These are phyloP conservation scores for Penicillium sp. DNA, from an alignment of 2,329 filamentous ascomycete species.

Conservation along the genomic window DNA sequence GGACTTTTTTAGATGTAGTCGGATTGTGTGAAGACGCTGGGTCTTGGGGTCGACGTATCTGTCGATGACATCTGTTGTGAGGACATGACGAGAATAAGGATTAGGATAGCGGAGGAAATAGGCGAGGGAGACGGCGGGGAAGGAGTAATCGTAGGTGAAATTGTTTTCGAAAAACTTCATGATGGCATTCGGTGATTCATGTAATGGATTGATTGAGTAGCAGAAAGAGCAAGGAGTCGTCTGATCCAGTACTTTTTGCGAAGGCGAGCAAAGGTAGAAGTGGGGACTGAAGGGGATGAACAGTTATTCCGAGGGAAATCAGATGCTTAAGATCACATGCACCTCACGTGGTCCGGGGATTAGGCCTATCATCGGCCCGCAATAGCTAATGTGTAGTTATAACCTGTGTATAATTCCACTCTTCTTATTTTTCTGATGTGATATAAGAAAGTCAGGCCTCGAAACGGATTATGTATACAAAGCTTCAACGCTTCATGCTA, in stretches of 20 bases:
- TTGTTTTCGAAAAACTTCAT: slow-evolving; percentile 57
- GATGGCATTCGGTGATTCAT: slow-evolving; percentile 28
- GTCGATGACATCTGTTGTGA: slow-evolving; percentile 66
- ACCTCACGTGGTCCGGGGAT: slow-evolving; percentile 1
- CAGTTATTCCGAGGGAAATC: slow-evolving; percentile 5
- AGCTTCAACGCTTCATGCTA: background rate
- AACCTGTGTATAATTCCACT: background rate
- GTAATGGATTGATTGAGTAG: slow-evolving; percentile 5
- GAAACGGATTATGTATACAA: background rate
- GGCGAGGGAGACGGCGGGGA: slow-evolving; percentile 64
- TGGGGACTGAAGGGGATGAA: slow-evolving; percentile 8
- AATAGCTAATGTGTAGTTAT: slow-evolving; percentile 5
- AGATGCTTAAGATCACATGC: background rate
- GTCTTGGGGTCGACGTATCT: slow-evolving; percentile 61
- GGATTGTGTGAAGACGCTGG: slow-evolving; percentile 60
- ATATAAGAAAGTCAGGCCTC: background rate
- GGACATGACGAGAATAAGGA: slow-evolving; percentile 64
- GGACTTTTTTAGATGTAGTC: slow-evolving; percentile 63
- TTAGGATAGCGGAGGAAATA: slow-evolving; percentile 70
- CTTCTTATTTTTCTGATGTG: background rate
- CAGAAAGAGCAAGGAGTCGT: slow-evolving; percentile 12
- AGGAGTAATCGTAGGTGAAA: slow-evolving; percentile 65
- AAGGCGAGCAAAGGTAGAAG: slow-evolving; percentile 14
- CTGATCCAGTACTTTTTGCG: slow-evolving; percentile 22
- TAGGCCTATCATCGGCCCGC: slow-evolving; percentile 5